Conservation (phyloP, 371 early-diverging fungal species). For the Lichtheimia hyalospora region DNA sequence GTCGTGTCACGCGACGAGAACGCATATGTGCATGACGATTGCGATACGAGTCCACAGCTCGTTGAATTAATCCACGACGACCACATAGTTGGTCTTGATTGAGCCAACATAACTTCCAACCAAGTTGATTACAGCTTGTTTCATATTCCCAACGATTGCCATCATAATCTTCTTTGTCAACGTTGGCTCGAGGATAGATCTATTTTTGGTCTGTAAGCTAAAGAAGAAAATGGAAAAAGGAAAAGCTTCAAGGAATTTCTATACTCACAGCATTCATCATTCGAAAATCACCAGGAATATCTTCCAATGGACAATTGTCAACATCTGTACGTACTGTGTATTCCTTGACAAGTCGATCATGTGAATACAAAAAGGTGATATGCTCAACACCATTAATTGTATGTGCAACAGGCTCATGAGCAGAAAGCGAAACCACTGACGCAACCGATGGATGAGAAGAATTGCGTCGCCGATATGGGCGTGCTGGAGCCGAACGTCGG, state of each 20-base stretch:
- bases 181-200: constrained; percentile 85
- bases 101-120: constrained; percentile 83
- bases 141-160: constrained; percentile 94
- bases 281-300: constrained; percentile 69
- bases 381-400: constrained; percentile 59
- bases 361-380: constrained; percentile 67
- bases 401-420: constrained; percentile 47
- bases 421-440: constrained; percentile 49
- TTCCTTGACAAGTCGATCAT: constrained; percentile 62
- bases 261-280: constrained; percentile 64
- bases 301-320: constrained; percentile 59
- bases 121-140: constrained; percentile 81
- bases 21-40: constrained; percentile 75
- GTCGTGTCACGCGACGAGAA: constrained; percentile 71
- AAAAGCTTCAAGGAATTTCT: not conserved
- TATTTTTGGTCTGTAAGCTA: not conserved
- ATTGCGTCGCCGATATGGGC: constrained; percentile 29
- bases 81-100: constrained; percentile 77
- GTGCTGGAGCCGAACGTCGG: constrained; percentile 8
- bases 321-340: constrained; percentile 82
- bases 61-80: constrained; percentile 84
- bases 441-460: constrained; percentile 51
- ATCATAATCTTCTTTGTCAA: constrained; percentile 59
- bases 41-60: constrained; percentile 90
- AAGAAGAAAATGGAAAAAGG: not conserved